Evolutionary conservation across 345 rosid species (phyloP), one percentile per base, ranked within the genome.

Genomic region (Populus tremula): DNA sequence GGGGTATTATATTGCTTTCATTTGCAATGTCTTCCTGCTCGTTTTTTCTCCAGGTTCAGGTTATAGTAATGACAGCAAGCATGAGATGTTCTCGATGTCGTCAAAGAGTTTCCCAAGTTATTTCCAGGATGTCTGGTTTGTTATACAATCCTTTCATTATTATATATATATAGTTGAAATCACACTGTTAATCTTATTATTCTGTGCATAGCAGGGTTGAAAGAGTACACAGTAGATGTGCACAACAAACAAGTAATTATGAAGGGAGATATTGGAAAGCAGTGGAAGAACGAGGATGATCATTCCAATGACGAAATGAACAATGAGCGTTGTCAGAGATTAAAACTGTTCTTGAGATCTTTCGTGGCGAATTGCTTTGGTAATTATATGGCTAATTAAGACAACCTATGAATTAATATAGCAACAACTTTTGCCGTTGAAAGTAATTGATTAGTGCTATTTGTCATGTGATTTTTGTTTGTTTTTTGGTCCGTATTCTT

Each of bases 11-110:
- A 1, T 49, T 1, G 54, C 54, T 20, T 53, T 53, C 61, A 53
- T 20, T 21, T 49, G 45, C 0, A 27, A 71, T 38, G 43, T 49
- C 6, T 12, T 20, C 21, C n/a, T 25, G 70, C 47, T 62, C 45
- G 17, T n/a, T 38, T 10, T 5, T 18, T 76, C 54, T 72, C 63
- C 80, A 89, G 91, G 82, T 85, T 81, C 91, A 89, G 87, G 86
- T 80, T 11, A 81, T 90, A 67, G 92, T 84, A 73, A 73, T 90
- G 84, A 77, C 78, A 12, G 90, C 87, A 76, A 85, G 85, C 82
- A 61, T 83, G 86, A 84, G 89, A 21, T 90, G 92, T 47, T 75
- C 72, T 67, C 39, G 56, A 27, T 89, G 94, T 23, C 82, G 72
- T 47, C 61, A 45, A 53, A 80, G 83, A 70, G 89, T 86, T 75